Base-by-base conservation (phyloP, 176 grass and related monocot genomes). In the Alopecurus myosuroides region DNA sequence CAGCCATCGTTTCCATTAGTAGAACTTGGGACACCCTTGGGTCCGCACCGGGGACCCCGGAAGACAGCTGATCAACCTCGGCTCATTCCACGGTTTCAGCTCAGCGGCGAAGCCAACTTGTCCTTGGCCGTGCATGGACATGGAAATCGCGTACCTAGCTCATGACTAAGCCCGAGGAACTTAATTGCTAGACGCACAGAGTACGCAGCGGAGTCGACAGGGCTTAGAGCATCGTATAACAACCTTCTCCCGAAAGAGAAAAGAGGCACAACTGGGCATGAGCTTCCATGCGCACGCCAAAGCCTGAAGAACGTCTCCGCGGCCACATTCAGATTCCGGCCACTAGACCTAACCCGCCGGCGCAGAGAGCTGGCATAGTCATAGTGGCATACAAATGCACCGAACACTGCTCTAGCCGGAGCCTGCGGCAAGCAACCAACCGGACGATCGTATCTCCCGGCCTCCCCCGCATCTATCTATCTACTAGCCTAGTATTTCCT, bases 381-480 rank as follows among this genome's bases (percentile, higher is more conserved):
- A 40, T 44, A 44, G 12, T 45, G 42, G 11, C 68, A 70, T 22
- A n/a, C 34, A 55, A 8, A 14, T 46, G 60, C 44, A 84, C 42
- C 74, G 17, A 70, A 73, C 53, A n/a, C 81, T 15, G 10, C 77
- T 37, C n/a, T 18, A 70, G 40, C 50, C 31, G 65, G 64, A 72
- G 40, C 18, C 39, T 33, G 49, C 60, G 33, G 61, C 15, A 42
- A 89, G 78, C 82, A 79, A 85, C 61, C 39, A 85, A 81, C 60
- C 26, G 46, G 74, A 56, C 63, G 74, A 84, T 55, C 69, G n/a
- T 10, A 72, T 78, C 63, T 34, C 62, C 41, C 15, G 11, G 29
- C 17, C 63, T 64, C 28, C 46, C 26, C 25, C 39, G 7, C 39
- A 40, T n/a, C n/a, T n/a, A n/a, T 46, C 45, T 45, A 46, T 15